Base-by-base conservation (phyloP, 306 rosid genomes). In the Trifolium repens region DNA sequence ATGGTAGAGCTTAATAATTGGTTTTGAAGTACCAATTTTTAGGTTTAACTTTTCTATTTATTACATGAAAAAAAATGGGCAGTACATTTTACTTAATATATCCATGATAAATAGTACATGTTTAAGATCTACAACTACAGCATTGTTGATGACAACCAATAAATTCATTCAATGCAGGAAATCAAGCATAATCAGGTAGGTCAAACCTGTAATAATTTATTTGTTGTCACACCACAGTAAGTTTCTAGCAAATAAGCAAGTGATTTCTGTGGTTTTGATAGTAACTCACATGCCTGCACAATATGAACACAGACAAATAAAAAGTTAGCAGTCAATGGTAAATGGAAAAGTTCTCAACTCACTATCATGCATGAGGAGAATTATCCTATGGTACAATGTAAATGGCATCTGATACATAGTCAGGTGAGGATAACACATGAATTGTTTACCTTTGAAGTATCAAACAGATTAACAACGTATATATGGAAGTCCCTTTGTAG, bases 401-500 rank as follows among this genome's bases (percentile, higher is more conserved):
- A 14, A 61, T 70, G 66, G 63, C 71, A 74, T 73, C 50, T 27
- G 60, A 59, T 14, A 62, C 30, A 73, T 42, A 50, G 63, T 19
- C 69, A 26, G 39, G 60, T 19, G 14, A 70, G 27, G 1, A 83
- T 53, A 40, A 34, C 46, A 69, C 58, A 24, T 30, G 35, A 17
- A 73, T 43, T 67, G 68, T 83, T 83, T 60, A 86, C 99, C 96
- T 92, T 94, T 63, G 96, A 92, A 13, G 97, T 91, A 79, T 91
- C 97, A 79, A 94, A 90, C 67, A 94, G 84, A 82, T 92, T 94
- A 74, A 92, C 96, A 59, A 94, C 71, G 16, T 94, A 91, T 61
- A 91, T 88, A 67, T 91, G 99, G 65, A 94, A 94, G 88, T 94
- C 99, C 75, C 97, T 87, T 70, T 91, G 96, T 49, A 94, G 87